A percentile compares a stretch with the other conserved stretches of the same genome.
Conservation (phyloP, 768 basidiomycete species). For the Leccinum barrowsii region DNA sequence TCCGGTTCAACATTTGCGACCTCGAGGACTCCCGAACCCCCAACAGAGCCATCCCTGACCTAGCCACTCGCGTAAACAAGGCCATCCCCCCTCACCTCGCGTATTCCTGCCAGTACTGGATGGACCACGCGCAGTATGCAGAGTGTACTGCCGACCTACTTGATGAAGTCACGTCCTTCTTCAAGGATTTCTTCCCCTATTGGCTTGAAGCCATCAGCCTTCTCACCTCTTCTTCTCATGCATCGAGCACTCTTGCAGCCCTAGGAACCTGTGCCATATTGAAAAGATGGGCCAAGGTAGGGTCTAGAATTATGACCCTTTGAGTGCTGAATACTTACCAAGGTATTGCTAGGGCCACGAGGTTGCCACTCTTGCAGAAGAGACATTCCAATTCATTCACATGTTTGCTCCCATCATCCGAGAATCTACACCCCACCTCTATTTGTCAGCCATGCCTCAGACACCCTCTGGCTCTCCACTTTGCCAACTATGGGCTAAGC, state of each 20-base stretch:
- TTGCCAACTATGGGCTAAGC: slow-evolving; percentile 19
- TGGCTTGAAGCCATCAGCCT: slow-evolving; percentile 39
- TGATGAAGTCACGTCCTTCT: slow-evolving; percentile 17
- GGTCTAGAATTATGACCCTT: neutral
- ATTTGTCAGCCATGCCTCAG: slow-evolving; percentile 38
- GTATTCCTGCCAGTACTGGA: slow-evolving; percentile 39
- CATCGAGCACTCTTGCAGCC: slow-evolving; percentile 6
- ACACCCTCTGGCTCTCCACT: slow-evolving; percentile 27
- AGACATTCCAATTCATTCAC: slow-evolving; percentile 29
- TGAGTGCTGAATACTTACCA: neutral
- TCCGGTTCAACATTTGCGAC: slow-evolving; percentile 40
- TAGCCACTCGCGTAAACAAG: slow-evolving; percentile 13
- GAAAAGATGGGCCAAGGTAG: slow-evolving; percentile 19
- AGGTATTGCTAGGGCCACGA: slow-evolving; percentile 10
- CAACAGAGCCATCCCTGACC: slow-evolving; percentile 27
- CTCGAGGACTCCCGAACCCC: slow-evolving; percentile 32
- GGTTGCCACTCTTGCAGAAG: slow-evolving; percentile 17
- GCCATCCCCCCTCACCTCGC: slow-evolving; percentile 29
- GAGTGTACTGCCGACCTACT: slow-evolving; percentile 14
- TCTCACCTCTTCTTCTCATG: slow-evolving; percentile 4
- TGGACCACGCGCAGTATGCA: slow-evolving; percentile 23
- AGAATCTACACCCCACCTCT: slow-evolving; percentile 36
- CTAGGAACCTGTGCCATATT: slow-evolving; percentile 8
- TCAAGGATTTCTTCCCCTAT: slow-evolving; percentile 28
- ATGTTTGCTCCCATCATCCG: slow-evolving; percentile 29